A percentile compares a stretch with the other conserved stretches of the same genome.
phyloP scores from a whole-genome alignment of 441 rosid genomes.

The Erodium trifolium region DNA sequence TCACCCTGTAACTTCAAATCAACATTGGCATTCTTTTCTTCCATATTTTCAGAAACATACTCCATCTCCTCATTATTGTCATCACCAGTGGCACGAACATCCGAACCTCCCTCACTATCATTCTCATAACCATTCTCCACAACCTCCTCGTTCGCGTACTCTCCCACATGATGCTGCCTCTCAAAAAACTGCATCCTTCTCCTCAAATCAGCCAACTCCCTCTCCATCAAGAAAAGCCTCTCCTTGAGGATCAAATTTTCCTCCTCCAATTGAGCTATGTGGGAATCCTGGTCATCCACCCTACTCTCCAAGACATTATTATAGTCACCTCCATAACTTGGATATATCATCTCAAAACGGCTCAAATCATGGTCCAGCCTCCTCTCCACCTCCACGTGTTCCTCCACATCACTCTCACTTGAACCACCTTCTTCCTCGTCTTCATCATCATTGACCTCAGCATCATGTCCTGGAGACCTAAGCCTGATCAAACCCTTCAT shows the following conservation, averaged over 20 bases:
- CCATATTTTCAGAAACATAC: constrained; percentile 14
- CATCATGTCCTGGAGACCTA: constrained; percentile 56
- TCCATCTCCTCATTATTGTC: constrained; percentile 28
- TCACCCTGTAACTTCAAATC: constrained; percentile 18
- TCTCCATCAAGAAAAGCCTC: constrained; percentile 84
- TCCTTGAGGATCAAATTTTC: constrained; percentile 86
- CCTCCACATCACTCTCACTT: constrained; percentile 95
- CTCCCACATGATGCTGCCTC: constrained; percentile 45
- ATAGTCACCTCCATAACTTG: constrained; percentile 47
- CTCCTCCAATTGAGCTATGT: constrained; percentile 82
- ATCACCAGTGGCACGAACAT: constrained; percentile 30
- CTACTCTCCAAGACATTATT: constrained; percentile 79
- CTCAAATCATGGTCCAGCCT: constrained; percentile 92
- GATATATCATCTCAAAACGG: constrained; percentile 94
- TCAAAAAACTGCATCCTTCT: constrained; percentile 78
- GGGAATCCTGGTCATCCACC: constrained; percentile 92
- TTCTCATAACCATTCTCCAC: constrained; percentile 61
- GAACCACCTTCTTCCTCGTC: constrained; percentile 83
- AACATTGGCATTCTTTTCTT: constrained; percentile 18
- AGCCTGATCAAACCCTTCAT: constrained; percentile 92
- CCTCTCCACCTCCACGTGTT: constrained; percentile 87
- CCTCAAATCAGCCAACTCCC: constrained; percentile 74
- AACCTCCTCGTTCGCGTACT: constrained; percentile 69
- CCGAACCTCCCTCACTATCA: constrained; percentile 65
- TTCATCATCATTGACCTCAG: constrained; percentile 53